These are phyloP conservation scores for Speleostelium caveatum DNA, from an alignment of 78 protist genomes.

Conservation along the genomic window DNA sequence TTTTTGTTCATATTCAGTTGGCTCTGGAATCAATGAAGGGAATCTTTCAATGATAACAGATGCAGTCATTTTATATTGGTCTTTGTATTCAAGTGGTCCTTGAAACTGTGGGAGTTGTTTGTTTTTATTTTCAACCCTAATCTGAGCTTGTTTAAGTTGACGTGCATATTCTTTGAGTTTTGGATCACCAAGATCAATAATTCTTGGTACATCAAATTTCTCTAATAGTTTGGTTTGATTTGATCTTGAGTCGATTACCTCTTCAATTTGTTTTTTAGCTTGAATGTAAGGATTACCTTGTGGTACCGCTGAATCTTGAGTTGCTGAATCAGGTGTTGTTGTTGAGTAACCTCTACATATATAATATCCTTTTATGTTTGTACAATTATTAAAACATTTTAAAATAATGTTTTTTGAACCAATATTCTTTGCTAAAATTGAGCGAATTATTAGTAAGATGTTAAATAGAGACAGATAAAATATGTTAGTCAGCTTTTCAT, in stretches of 20 bases:
- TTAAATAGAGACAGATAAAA: too few species aligned
- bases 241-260: conserved; percentile 39
- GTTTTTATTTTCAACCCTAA: neutral
- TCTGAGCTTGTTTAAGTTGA: conserved; percentile 4
- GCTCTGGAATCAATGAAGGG: conserved; percentile 57
- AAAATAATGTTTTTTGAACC: too few species aligned
- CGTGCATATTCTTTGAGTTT: neutral
- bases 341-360: neutral
- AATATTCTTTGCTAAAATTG: too few species aligned
- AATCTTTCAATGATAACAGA: conserved; percentile 62
- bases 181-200: conserved; percentile 49
- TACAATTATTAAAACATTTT: too few species aligned
- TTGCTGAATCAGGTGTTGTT: too few species aligned
- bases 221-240: conserved; percentile 30
- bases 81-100: conserved; percentile 22
- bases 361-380: too few species aligned
- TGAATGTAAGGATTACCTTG: neutral
- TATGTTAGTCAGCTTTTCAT: too few species aligned
- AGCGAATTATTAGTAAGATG: too few species aligned
- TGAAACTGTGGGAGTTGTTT: neutral
- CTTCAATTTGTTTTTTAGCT: neutral
- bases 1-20: conserved; percentile 55
- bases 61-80: conserved; percentile 3
- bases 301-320: too few species aligned
- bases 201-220: conserved; percentile 57